Conservation (phyloP, 2,329 filamentous ascomycete species). For the Aotearoamyces nothofagi region DNA sequence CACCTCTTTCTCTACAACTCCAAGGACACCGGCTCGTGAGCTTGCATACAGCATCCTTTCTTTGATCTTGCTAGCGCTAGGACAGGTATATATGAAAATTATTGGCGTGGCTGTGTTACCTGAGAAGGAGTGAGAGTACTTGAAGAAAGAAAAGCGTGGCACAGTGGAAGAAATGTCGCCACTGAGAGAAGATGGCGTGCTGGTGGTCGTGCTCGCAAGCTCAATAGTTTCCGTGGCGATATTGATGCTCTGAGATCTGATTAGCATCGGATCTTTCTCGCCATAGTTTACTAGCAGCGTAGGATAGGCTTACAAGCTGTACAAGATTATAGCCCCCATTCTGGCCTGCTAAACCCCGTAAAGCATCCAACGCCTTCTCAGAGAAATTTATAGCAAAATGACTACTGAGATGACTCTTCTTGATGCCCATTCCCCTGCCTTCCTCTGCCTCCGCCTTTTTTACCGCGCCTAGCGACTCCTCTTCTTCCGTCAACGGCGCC, state of each 20-base stretch:
- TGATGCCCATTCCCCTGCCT: constrained; percentile 44
- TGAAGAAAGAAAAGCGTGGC: constrained; percentile 68
- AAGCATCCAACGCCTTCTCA: constrained; percentile 46
- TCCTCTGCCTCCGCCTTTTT: constrained; percentile 64
- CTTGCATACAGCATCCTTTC: constrained; percentile 74
- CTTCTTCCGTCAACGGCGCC: constrained; percentile 67
- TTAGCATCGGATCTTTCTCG: not conserved
- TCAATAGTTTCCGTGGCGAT: constrained; percentile 52
- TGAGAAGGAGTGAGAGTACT: constrained; percentile 38
- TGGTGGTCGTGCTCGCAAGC: constrained; percentile 36
- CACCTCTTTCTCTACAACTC: constrained; percentile 48
- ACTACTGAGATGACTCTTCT: constrained; percentile 37
- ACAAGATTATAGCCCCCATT: constrained; percentile 35
- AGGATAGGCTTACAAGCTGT: constrained; percentile 43
- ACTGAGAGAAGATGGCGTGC: constrained; percentile 41
- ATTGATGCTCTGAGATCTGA: constrained; percentile 50
- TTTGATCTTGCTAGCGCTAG: constrained; percentile 57
- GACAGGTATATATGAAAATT: constrained; percentile 75
- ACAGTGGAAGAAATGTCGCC: constrained; percentile 47
- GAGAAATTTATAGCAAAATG: constrained; percentile 41
- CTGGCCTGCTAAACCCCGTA: constrained; percentile 40
- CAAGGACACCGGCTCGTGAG: constrained; percentile 51
- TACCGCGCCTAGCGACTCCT: constrained; percentile 54
- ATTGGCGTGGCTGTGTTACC: constrained; percentile 40
- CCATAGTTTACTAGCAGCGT: no score